Evolutionary conservation across 441 rosid genomes (phyloP), one percentile per base, ranked within the genome.

Genomic region (Omphalea diandra): DNA sequence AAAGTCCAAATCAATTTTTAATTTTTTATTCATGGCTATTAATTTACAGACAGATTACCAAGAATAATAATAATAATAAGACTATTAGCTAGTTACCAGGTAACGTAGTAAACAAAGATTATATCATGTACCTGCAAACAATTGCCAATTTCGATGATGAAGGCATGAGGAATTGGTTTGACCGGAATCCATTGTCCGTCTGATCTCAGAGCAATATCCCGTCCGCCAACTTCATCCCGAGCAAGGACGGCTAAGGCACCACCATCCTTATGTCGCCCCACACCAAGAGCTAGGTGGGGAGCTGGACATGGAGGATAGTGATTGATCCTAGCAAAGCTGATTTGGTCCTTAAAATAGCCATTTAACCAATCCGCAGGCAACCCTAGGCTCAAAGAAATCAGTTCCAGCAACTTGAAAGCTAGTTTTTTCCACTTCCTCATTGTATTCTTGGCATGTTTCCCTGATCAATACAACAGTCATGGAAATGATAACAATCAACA

Each of bases 221-320:
- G 78, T 7, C 98, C 97, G 26, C 93, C 96, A 11, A 90, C 94
- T 14, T 89, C 85, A 55, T 93, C 98, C 67, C 87, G 96, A 70
- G 88, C 82, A 40, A 93, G 84, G 38, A 90, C 69, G 24, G 89
- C 90, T 20, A 90, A 59, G 52, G 85, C 94, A 24, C 91, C 88
- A 0, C 80, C 83, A 66, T 93, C 97, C 75, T 87, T 89, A 82
- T 89, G 98, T 38, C 81, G 77, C 7, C 98, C 97, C 0, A 89
- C 90, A 2, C 98, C 98, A 8, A 93, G 89, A 68, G 94, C 93
- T 56, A 93, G 85, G 65, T 88, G 83, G 1, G 98, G 96, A 20
- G 75, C 46, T 47, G 95, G 97, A 69, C 98, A 90, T 26, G 98
- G 89, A 40, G 96, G 97, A 72, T 90, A 93, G 81, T 77, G 74